Base-by-base conservation (phyloP, 2,329 filamentous ascomycete genomes). In the Truncatella angustata region DNA sequence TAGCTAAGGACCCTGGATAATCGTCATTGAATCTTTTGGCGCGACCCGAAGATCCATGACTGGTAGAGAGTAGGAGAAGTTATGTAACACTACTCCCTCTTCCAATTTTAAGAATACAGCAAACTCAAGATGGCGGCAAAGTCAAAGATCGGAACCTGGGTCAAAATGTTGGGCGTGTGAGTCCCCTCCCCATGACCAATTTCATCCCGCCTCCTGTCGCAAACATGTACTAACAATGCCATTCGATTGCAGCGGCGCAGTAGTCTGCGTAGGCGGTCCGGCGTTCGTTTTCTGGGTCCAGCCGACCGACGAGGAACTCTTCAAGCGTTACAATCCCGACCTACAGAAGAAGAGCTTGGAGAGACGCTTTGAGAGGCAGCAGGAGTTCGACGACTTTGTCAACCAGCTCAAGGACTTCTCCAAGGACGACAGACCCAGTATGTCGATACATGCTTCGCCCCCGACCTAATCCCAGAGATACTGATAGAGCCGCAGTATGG, bases 361-460 rank as follows among this genome's bases (percentile, higher is more conserved):
- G 70, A 82, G 86, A 53, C 82, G 91, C 16, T 79, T 87, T 53
- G 84, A 88, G 67, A 82, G 82, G 54, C 84, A 94, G 65, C 81
- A 92, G 70, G 91, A 97, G 54, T 96, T 96, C 62, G 89, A 97
- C 66, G 82, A 91, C 51, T 97, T 96, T 65, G 88, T 97, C 24
- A 80, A 66, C 45, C 85, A 86, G 62, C 72, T 99, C 66, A 97
- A 96, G 78, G 84, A 93, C 62, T 90, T 92, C 69, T 89, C 90
- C 23, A 95, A 92, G 74, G 94, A 88, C 12, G 87, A 96, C 66
- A 96, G 93, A 74, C 90, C 90, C 39, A 96, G 91, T 96, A 78
- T 55, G 30, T 36, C n/a, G 2, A 16, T 6, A 39, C 5, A 40
- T 3, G 20, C 16, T n/a, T n/a, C n/a, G n/a, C 5, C 34, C 34